Evolutionary conservation across 2,329 filamentous ascomycete genomes (phyloP).

Genomic region (Sporothrix schenckii): DNA sequence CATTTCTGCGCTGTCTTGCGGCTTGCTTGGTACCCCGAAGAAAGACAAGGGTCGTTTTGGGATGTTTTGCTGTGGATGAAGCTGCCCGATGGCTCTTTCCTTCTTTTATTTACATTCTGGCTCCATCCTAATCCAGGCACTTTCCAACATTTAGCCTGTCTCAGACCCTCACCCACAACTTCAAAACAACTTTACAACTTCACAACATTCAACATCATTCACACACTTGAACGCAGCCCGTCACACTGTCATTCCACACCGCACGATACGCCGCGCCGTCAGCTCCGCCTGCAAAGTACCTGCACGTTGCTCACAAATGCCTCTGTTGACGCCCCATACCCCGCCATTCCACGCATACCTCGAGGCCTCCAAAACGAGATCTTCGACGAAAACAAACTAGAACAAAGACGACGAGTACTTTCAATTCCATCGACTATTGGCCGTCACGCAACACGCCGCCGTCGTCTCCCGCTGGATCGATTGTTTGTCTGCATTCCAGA

Average conservation of each 20-base stretch:
- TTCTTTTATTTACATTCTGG: conserved; percentile 23
- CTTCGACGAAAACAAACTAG: background rate
- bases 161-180: background rate
- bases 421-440: background rate
- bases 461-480: background rate
- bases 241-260: background rate
- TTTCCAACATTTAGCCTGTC: conserved; percentile 8
- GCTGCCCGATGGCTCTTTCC: conserved; percentile 23
- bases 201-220: background rate
- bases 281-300: background rate
- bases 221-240: conserved; percentile 13
- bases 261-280: background rate
- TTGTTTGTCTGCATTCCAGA: conserved; percentile 18
- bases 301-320: background rate
- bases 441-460: background rate
- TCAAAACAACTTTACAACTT: conserved; percentile 16
- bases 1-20: conserved; percentile 12
- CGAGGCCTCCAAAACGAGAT: background rate
- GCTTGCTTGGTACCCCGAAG: background rate
- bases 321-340: conserved; percentile 1
- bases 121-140: conserved; percentile 15
- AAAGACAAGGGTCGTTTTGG: background rate
- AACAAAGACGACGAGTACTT: background rate
- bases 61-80: background rate
- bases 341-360: conserved; percentile 19